phyloP scores from a whole-genome alignment of 2,329 filamentous ascomycete genomes.

The Thielaviopsis musarum region DNA sequence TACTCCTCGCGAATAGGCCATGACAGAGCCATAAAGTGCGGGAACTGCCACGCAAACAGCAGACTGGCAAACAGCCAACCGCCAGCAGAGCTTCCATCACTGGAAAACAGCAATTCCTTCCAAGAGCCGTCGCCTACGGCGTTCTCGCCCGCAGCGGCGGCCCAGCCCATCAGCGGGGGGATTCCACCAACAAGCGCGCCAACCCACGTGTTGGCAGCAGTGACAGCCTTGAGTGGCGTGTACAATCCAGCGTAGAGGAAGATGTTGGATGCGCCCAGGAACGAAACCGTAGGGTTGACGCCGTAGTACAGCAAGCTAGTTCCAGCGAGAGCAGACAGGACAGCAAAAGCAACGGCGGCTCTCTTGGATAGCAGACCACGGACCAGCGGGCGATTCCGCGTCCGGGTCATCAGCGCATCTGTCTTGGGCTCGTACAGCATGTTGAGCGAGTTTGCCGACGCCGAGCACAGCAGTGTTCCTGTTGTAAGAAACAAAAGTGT shows the following conservation, averaged over 20 bases:
- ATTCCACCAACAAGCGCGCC: slow-evolving; percentile 87
- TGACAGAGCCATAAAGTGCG: slow-evolving; percentile 90
- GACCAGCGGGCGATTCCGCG: slow-evolving; percentile 76
- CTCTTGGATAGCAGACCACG: slow-evolving; percentile 57
- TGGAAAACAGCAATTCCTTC: slow-evolving; percentile 57
- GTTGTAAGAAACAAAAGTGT: slow-evolving; percentile 84
- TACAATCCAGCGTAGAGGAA: slow-evolving; percentile 80
- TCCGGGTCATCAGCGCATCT: slow-evolving; percentile 88
- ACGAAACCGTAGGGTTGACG: slow-evolving; percentile 85
- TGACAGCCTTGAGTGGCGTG: slow-evolving; percentile 79
- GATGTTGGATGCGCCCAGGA: slow-evolving; percentile 72
- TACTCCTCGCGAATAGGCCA: slow-evolving; percentile 87
- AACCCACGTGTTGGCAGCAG: slow-evolving; percentile 83
- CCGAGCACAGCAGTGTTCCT: slow-evolving; percentile 77
- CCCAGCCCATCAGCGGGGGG: slow-evolving; percentile 95
- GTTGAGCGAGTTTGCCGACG: slow-evolving; percentile 84
- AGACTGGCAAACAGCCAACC: slow-evolving; percentile 79
- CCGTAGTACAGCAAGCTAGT: slow-evolving; percentile 65
- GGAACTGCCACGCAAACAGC: slow-evolving; percentile 93
- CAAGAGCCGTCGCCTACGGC: slow-evolving; percentile 61
- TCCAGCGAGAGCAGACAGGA: slow-evolving; percentile 53
- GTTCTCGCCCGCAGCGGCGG: slow-evolving; percentile 77
- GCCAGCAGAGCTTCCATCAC: slow-evolving; percentile 45
- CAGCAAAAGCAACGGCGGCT: slow-evolving; percentile 61
- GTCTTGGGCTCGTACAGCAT: slow-evolving; percentile 90